Base-by-base conservation (phyloP, 352 stramenopile species). In the Aphanomyces euteiches region DNA sequence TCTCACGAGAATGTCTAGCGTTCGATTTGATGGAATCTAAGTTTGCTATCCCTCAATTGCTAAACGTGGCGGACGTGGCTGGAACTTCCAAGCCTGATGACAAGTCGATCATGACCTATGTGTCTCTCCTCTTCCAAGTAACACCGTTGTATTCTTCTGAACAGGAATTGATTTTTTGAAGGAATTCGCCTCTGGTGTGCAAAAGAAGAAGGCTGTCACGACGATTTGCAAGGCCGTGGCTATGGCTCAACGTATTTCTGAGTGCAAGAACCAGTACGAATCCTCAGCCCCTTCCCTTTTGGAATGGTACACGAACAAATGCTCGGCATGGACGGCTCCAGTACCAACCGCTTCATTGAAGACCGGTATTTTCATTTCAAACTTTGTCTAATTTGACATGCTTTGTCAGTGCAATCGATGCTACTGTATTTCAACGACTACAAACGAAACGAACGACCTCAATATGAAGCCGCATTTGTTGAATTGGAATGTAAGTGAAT, bases 91-190 rank as follows among this genome's bases (percentile, higher is more conserved):
- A 96, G 70, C 88, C 89, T 0, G 90, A 97, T 47, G 90, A 97
- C 59, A 97, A 97, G 82, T 93, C 82, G 75, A 93, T 96, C 74
- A 92, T 93, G 47, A 95, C 90, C 74, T 96, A 97, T 74, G 83
- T 97, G 28, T 91, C 85, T 36, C 75, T 96, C 54, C 85, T 96
- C 57, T 96, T 95, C 76, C 63, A 47, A 17, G 19, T 28, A 28
- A 21, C 4, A 68, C 21, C 36, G 6, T 68, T 5, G n/a, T n/a
- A 58, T 64, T 5, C 8, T n/a, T 50, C 39, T 37, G 5, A 8
- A 41, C 34, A 47, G 7, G 7, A 37, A 60, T 7, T 38, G 8
- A 28, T 28, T 28, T 28, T 69, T 4, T 58, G n/a, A 10, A 95
- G 76, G 87, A 96, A 75, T 97, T 97, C 65, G 90, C 90, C 2